Base-by-base conservation (phyloP, 2,329 filamentous ascomycete genomes). In the Harringtonia lauricola region DNA sequence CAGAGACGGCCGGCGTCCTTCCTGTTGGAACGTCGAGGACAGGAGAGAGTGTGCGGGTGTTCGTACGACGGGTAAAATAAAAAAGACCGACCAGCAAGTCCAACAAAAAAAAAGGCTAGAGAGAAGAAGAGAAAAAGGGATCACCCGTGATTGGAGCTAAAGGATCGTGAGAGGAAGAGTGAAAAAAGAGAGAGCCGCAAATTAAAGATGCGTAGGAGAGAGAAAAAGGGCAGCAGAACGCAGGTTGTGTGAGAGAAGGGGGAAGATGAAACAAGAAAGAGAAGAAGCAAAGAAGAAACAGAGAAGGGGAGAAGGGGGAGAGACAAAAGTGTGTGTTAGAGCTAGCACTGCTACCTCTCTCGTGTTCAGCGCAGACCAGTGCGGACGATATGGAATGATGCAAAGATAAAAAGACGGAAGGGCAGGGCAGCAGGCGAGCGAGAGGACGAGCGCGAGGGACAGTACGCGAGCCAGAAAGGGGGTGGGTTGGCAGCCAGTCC, bases 1-100 rank as follows among this genome's bases (percentile, higher is more conserved):
- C 21, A 10, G 7, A 37, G 42, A 49, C 42, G 45, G 17, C 47
- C 44, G 44, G 44, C 44, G 47, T 47, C 44, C 9, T 12, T 3
- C 14, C 17, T 13, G 24, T 26, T n/a, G 15, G 8, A 44, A 24
- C 2, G 24, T 14, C 9, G 42, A 35, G 42, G 14, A 12, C 24
- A 36, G 10, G 21, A 38, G 18, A 39, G 35, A 45, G 36, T 42
- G 21, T 7, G 22, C 15, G 39, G 15, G 13, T 4, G 19, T 17
- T 37, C 22, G 8, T n/a, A n/a, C n/a, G n/a, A n/a, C n/a, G n/a
- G n/a, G n/a, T n/a, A n/a, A n/a, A n/a, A 38, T 24, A 19, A 13
- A 29, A 14, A 19, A 36, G 38, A 34, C 24, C 30, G 37, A 17
- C 37, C 37, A 7, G 33, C 36, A 39, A 34, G 36, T 26, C 42